phyloP scores from a whole-genome alignment of 2,329 filamentous ascomycete species.

The Pseudocercospora cruenta region DNA sequence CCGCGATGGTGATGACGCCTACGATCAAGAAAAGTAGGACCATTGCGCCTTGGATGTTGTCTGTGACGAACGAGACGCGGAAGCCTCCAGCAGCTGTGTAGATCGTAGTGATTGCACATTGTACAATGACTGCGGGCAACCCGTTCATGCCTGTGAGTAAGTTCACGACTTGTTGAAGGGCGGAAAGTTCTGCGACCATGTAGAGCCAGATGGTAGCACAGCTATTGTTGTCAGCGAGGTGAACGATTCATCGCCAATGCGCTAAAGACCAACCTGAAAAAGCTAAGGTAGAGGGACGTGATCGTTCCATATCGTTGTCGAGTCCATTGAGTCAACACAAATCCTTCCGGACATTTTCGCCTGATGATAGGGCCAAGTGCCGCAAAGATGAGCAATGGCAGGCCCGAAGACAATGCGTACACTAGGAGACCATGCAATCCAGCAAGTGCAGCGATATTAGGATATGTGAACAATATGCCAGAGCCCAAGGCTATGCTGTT shows the following conservation, averaged over 20 bases:
- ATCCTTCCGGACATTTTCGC: conserved; percentile 78
- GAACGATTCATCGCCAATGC: conserved; percentile 2
- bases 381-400: conserved; percentile 76
- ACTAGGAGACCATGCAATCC: conserved; percentile 78
- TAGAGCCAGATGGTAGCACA: conserved; percentile 82
- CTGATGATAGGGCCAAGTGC: conserved; percentile 76
- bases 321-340: conserved; percentile 84
- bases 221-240: conserved; percentile 33
- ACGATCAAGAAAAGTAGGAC: conserved; percentile 75
- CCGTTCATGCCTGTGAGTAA: conserved; percentile 74
- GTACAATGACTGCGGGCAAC: conserved; percentile 74
- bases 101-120: conserved; percentile 77
- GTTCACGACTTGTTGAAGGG: conserved; percentile 76
- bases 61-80: conserved; percentile 80
- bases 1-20: conserved; percentile 76
- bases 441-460: conserved; percentile 75
- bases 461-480: conserved; percentile 81
- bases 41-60: conserved; percentile 80
- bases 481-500: conserved; percentile 70
- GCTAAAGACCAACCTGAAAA: conserved; percentile 61
- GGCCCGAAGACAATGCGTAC: conserved; percentile 72
- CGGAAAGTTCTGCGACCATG: conserved; percentile 83
- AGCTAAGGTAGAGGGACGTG: conserved; percentile 73
- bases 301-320: conserved; percentile 73
- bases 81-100: conserved; percentile 82